Evolutionary conservation across 2,329 filamentous ascomycete species (phyloP), one percentile per base, ranked within the genome.

Genomic region (Ophiostoma ulmi): DNA sequence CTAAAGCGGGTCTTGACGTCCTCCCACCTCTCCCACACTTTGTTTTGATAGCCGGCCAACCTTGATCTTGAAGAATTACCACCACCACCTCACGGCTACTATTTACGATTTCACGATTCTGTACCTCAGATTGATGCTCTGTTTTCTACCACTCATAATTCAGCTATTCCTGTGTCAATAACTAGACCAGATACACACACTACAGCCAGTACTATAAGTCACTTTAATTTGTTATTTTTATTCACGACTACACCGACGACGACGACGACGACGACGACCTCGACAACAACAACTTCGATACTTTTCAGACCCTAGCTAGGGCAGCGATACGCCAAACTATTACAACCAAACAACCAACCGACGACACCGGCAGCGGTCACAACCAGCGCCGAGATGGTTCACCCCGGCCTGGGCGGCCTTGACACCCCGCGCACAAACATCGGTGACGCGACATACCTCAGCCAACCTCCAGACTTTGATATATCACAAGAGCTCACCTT

Each of bases 401-500:
- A 86, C 74, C 86, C 87, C 58, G 90, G 89, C 77, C 85, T 84
- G 75, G 85, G 81, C 78, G 85, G 85, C 77, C 86, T 97, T 80
- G 91, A 95, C 81, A 96, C 94, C 76, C 94, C 94, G 77, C 90
- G 91, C 78, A 97, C 93, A 73, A 91, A 93, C 77, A 80, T 89
- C 75, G 93, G 91, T 77, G 93, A 97, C 85, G 89, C 88, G 80
- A 97, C 93, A 75, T 94, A 90, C 80, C 84, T 96, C 73, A 88
- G 81, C 79, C 83, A 88, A 80, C 80, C 86, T 81, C 82, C 88
- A 75, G 90, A 93, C 77, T 88, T 96, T 77, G 93, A 96, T 76
- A 89, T 94, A 75, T 96, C 93, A 69, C 90, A 93, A 76, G 93
- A 96, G 78, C 89, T 92, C 71, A 95, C 94, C 0, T 97, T 97